These are phyloP conservation scores for Agaricales sp. DNA, from an alignment of 1,284 basidiomycete genomes.

Conservation along the genomic window DNA sequence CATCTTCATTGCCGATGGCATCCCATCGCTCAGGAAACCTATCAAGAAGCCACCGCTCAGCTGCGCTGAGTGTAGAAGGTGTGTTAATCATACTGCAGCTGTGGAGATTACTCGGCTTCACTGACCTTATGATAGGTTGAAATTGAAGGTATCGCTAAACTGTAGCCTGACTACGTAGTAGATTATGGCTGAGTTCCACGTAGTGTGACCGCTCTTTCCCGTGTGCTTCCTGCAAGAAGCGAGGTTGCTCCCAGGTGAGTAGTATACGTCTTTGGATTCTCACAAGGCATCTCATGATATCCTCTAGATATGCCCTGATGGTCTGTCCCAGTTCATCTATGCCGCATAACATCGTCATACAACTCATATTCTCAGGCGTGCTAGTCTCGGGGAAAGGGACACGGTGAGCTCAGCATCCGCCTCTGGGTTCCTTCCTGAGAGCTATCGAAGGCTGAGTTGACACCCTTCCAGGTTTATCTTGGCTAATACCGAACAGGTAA, in stretches of 20 bases:
- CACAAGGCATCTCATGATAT: no score
- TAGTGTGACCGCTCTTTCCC: slow-evolving; percentile 52
- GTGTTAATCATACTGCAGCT: slow-evolving; percentile 10
- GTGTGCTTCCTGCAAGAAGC: slow-evolving; percentile 45
- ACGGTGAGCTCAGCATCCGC: slow-evolving; percentile 23
- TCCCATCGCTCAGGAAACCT: slow-evolving; percentile 21
- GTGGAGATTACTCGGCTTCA: not conserved
- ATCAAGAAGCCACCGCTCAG: slow-evolving; percentile 36
- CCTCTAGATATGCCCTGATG: slow-evolving; percentile 58
- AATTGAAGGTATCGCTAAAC: slow-evolving; percentile 30
- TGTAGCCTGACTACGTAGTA: slow-evolving; percentile 3
- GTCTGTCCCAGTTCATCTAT: slow-evolving; percentile 21
- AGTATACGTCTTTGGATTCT: no score
- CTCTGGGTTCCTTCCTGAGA: slow-evolving; percentile 7
- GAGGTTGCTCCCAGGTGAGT: slow-evolving; percentile 34
- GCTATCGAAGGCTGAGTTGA: no score
- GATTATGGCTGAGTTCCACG: slow-evolving; percentile 10
- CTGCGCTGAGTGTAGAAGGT: slow-evolving; percentile 54
- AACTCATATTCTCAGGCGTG: slow-evolving; percentile 34
- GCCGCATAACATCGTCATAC: slow-evolving; percentile 3
- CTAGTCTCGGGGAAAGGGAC: slow-evolving; percentile 70
- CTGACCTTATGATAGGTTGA: slow-evolving; percentile 24
- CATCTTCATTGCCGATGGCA: slow-evolving; percentile 29
- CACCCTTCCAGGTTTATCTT: slow-evolving; percentile 45
- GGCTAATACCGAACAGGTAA: slow-evolving; percentile 64